Evolutionary conservation across 2,329 filamentous ascomycete genomes (phyloP), one percentile per base, ranked within the genome.

Genomic region (Truncatella angustata): DNA sequence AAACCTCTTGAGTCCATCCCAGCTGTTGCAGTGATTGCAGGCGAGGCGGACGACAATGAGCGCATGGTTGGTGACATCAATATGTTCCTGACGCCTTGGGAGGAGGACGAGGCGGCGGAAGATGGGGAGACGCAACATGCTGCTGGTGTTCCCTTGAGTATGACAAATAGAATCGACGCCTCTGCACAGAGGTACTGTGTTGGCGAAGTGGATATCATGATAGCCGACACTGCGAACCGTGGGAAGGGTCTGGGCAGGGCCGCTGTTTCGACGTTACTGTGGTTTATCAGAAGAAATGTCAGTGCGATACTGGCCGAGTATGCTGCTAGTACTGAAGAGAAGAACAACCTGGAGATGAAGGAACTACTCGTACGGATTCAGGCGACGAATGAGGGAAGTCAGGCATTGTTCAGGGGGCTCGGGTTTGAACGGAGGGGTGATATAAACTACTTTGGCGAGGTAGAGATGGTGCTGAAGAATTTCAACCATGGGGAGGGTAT

Each of bases 61-160:
- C 67, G 66, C 7, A 89, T 91, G 84, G 65, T 89, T 6, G 89
- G 89, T 1, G 89, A 92, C 62, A 80, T 92, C 44, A 92, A 92
- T 64, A 76, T 97, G 32, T 97, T 97, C 65, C 72, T 97, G 1
- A 84, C 82, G 32, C 66, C 78, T 0, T 76, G 77, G 44, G 79
- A 86, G 10, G 78, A 76, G 0, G 77, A 80, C 0, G 74, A 75
- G 16, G 55, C 59, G 21, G 50, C 68, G 0, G 63, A 65, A 0
- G 64, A 64, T 5, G 60, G 51, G n/a, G 53, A 51, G 11, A 59
- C 51, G 12, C 53, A 51, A 6, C 53, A 61, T 3, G 53, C 55
- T 6, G 45, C 18, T 28, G 52, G 58, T 49, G 55, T 54, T 68
- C 71, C 54, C 69, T 87, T 3, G 91, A 88, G 21, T 91, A 96